Base-by-base conservation (phyloP, 2,329 filamentous ascomycete species). In the Cladobotryum protrusum region DNA sequence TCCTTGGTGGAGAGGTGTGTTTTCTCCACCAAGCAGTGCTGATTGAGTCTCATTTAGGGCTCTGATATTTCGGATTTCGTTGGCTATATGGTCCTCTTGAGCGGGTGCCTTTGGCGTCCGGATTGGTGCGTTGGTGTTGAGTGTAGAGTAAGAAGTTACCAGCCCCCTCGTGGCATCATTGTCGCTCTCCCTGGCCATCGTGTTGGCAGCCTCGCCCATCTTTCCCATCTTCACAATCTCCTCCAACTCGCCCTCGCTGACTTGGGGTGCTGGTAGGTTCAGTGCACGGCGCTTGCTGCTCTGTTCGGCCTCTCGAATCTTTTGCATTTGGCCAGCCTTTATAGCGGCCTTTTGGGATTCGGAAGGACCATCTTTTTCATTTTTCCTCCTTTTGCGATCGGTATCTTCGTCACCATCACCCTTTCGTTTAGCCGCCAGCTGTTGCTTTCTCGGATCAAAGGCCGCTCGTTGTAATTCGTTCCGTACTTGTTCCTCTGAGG, bases 201-300 rank as follows among this genome's bases (percentile, higher is more conserved):
- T 73, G 61, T 84, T 90, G 40, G 93, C 93, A 46, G 86, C 84
- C 63, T 96, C 90, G 35, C 92, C 93, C 53, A 90, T 82, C 79
- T 95, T 87, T 41, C 93, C 92, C 90, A 97, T 95, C 74, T 99
- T 99, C 56, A 99, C 89, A 62, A 99, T 97, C 58, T 96, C 91
- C 63, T 99, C 93, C 52, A 99, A 75, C 69, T 99, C 93, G 40
- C 83, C 79, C 62, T 99, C 93, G 66, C 88, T 85, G 60, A 99
- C 89, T 70, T 99, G 93, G 8, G 93, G 93, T 19, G 87, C 76
- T 8, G 93, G 93, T 20, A 99, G 74, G 42, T 85, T 83, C n/a
- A 99, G 75, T 6, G 85, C 73, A 51, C 89, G 82, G 51, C 93
- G 82, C 71, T 96, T 97, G 74, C 89, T 96, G 72, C 89, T 95